These are phyloP conservation scores for Ambrosiella xylebori DNA, from an alignment of 2,329 filamentous ascomycete species.

Conservation along the genomic window DNA sequence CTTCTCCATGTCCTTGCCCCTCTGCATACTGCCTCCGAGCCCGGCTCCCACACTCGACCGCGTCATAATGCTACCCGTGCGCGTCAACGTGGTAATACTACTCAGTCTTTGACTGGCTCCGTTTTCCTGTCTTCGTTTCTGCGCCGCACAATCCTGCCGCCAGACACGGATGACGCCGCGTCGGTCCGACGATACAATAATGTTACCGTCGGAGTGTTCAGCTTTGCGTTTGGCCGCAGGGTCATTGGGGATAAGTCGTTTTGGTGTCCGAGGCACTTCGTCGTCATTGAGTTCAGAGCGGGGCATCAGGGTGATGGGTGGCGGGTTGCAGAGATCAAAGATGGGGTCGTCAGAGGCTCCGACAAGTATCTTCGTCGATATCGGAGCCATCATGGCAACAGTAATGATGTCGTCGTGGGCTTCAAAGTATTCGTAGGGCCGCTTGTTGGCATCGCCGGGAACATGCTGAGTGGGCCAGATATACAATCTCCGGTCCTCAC, in stretches of 20 bases:
- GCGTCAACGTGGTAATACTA: slow-evolving; percentile 31
- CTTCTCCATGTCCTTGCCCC: slow-evolving; percentile 16
- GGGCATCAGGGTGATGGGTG: slow-evolving; percentile 66
- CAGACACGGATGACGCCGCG: slow-evolving; percentile 85
- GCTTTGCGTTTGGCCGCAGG: slow-evolving; percentile 25
- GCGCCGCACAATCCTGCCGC: slow-evolving; percentile 77
- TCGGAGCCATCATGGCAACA: slow-evolving; percentile 70
- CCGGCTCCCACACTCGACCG: slow-evolving; percentile 35
- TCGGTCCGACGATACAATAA: slow-evolving; percentile 81
- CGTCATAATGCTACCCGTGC: slow-evolving; percentile 39
- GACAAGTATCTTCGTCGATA: slow-evolving; percentile 58
- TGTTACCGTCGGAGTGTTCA: slow-evolving; percentile 67
- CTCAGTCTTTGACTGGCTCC: slow-evolving; percentile 68
- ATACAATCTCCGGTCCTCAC: slow-evolving; percentile 77
- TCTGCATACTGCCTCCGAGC: slow-evolving; percentile 14
- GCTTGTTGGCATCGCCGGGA: slow-evolving; percentile 56
- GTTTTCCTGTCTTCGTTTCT: slow-evolving; percentile 57
- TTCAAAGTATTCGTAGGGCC: slow-evolving; percentile 75
- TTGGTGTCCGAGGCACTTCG: slow-evolving; percentile 19
- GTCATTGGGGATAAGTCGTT: slow-evolving; percentile 19
- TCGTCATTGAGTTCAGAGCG: slow-evolving; percentile 26
- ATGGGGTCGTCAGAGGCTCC: slow-evolving; percentile 74
- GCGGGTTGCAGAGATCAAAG: slow-evolving; percentile 93
- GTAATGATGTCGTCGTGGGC: slow-evolving; percentile 81
- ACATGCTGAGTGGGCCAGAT: slow-evolving; percentile 51